Conservation (phyloP, 2,329 filamentous ascomycete genomes). For the Spiromastix sp. region DNA sequence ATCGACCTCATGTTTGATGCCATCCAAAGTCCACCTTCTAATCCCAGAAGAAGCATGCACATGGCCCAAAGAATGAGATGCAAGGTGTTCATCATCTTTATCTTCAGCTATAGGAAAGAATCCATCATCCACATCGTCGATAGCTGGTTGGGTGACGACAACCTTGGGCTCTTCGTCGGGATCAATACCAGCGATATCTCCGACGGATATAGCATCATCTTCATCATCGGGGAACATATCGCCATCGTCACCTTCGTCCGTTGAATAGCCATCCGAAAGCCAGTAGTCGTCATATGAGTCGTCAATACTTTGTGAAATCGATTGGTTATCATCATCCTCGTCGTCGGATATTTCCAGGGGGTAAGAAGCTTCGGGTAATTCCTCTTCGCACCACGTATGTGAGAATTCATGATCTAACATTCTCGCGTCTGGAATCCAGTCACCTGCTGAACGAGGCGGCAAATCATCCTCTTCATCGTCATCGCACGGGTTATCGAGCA, state of each 20-base stretch:
- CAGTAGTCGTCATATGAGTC: slow-evolving; percentile 32
- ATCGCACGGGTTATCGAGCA: slow-evolving; percentile 62
- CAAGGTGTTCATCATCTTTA: slow-evolving; percentile 69
- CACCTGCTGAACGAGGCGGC: slow-evolving; percentile 35
- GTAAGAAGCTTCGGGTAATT: slow-evolving; percentile 27
- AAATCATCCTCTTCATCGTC: slow-evolving; percentile 31
- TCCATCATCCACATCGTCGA: slow-evolving; percentile 73
- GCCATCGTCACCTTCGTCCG: slow-evolving; percentile 43
- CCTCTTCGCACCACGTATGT: slow-evolving; percentile 29
- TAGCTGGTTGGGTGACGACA: slow-evolving; percentile 79
- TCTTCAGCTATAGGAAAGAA: slow-evolving; percentile 75
- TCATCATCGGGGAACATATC: slow-evolving; percentile 43
- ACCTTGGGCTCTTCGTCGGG: slow-evolving; percentile 67
- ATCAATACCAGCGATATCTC: slow-evolving; percentile 70
- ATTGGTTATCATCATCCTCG: slow-evolving; percentile 35
- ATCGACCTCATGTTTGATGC: slow-evolving; percentile 81
- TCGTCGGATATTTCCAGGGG: slow-evolving; percentile 45
- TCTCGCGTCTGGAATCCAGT: slow-evolving; percentile 18
- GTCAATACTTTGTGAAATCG: slow-evolving; percentile 26
- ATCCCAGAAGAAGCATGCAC: slow-evolving; percentile 87
- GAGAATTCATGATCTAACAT: slow-evolving; percentile 20
- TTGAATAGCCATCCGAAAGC: slow-evolving; percentile 37
- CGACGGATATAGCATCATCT: slow-evolving; percentile 45
- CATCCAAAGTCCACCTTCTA: slow-evolving; percentile 59
- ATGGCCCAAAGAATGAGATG: slow-evolving; percentile 69